These are phyloP conservation scores for Chlorella sp. DNA, from an alignment of 139 green algal species.

Conservation along the genomic window DNA sequence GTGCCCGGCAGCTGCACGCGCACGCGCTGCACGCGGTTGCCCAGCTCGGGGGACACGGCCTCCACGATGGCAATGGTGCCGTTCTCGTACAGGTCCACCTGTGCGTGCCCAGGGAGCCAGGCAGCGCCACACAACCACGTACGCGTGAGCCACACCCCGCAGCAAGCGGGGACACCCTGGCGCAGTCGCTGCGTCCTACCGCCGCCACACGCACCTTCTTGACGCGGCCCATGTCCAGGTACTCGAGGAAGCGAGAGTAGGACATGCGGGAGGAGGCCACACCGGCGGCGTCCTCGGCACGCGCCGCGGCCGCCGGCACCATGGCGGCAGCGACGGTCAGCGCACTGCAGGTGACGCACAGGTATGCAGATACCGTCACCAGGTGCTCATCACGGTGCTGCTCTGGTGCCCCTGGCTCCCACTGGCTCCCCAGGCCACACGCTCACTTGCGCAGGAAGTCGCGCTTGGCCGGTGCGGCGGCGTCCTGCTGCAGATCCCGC, in stretches of 20 bases:
- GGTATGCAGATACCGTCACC: no score
- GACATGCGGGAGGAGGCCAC: constrained; percentile 98
- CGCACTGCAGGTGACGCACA: constrained; percentile 18
- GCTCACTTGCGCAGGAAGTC: constrained; percentile 26
- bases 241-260: constrained; percentile 99
- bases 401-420: no score
- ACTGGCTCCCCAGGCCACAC: no score
- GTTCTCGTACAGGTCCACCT: constrained; percentile 98
- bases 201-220: constrained; percentile 98
- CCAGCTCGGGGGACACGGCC: constrained; percentile 96
- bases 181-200: no score
- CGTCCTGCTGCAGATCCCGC: background rate
- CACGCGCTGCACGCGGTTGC: constrained; percentile 97
- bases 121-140: no score
- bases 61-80: constrained; percentile 99
- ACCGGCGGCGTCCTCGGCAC: constrained; percentile 40
- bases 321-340: constrained; percentile 16
- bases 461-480: constrained; percentile 16
- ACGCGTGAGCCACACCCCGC: no score
- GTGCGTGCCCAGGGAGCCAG: no score
- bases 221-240: constrained; percentile 98
- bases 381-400: no score
- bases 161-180: no score
- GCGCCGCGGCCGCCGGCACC: constrained; percentile 16
- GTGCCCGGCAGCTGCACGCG: constrained; percentile 97